phyloP scores from a whole-genome alignment of 1,139 yeast genomes.

The Debaryomycetaceae sp. region DNA sequence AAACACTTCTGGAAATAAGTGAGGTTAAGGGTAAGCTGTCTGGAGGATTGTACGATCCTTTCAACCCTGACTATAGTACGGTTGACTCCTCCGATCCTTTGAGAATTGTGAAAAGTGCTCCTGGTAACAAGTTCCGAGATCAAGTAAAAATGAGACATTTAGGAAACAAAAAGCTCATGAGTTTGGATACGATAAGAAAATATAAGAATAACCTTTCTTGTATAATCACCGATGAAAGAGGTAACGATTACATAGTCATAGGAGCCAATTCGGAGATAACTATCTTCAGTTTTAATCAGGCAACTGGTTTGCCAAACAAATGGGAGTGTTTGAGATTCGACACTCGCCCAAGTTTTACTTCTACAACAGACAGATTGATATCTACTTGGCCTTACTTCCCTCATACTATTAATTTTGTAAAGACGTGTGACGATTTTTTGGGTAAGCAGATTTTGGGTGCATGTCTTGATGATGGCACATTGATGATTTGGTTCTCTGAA shows the following conservation, averaged over 20 bases:
- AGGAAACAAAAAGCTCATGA: constrained; percentile 18
- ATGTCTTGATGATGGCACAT: constrained; percentile 58
- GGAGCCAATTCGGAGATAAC: constrained; percentile 30
- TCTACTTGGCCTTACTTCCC: constrained; percentile 55
- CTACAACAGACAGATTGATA: constrained; percentile 31
- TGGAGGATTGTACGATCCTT: constrained; percentile 16
- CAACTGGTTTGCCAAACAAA: constrained; percentile 21
- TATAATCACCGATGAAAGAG: constrained; percentile 10
- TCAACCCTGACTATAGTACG: constrained; percentile 12
- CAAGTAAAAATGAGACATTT: constrained; percentile 19
- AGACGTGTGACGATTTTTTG: constrained; percentile 19
- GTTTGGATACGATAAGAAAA: constrained; percentile 20
- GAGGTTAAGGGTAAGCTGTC: constrained; percentile 2
- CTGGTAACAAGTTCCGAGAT: constrained; percentile 30
- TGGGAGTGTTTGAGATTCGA: constrained; percentile 32
- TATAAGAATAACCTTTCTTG: constrained; percentile 37
- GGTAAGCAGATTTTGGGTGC: constrained; percentile 40
- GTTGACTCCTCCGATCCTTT: constrained; percentile 19
- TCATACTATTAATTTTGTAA: constrained; percentile 53
- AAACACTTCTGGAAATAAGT: constrained; percentile 8
- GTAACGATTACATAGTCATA: constrained; percentile 21
- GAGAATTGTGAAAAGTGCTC: constrained; percentile 24
- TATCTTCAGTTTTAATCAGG: constrained; percentile 24
- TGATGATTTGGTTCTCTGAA: constrained; percentile 42
- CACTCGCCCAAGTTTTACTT: constrained; percentile 37